Evolutionary conservation across 225 moss, liverwort and hornwort species (phyloP).

Genomic region (Asterella californica): DNA sequence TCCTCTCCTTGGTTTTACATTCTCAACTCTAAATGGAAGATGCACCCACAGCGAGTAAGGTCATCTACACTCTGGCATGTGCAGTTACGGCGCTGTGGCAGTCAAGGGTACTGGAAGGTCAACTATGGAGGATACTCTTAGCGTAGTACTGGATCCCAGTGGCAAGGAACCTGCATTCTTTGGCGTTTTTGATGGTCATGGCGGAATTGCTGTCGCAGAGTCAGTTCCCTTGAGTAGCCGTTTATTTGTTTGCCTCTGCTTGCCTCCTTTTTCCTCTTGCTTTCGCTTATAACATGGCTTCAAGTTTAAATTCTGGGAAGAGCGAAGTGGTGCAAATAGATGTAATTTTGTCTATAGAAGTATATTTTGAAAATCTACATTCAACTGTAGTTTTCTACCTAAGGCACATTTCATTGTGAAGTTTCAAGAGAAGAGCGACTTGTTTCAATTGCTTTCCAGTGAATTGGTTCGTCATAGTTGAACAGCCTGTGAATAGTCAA

Average conservation of each 20-base stretch:
- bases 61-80: not conserved
- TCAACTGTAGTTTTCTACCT: too few relatives aligned
- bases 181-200: conserved; percentile 93
- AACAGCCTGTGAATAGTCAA: too few relatives aligned
- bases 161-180: conserved; percentile 77
- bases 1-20: not conserved
- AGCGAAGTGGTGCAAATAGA: not conserved
- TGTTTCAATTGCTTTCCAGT: too few relatives aligned
- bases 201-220: conserved; percentile 87
- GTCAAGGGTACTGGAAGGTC: conserved; percentile 65
- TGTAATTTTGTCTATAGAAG: too few relatives aligned
- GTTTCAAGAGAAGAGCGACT: too few relatives aligned
- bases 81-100: conserved; percentile 69
- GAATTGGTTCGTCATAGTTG: too few relatives aligned
- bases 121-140: conserved; percentile 73
- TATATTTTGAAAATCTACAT: too few relatives aligned
- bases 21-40: not conserved
- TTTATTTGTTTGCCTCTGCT: not conserved
- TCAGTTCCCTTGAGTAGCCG: conserved; percentile 23
- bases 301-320: not conserved
- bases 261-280: not conserved
- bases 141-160: conserved; percentile 58
- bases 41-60: not conserved
- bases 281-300: not conserved
- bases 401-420: too few relatives aligned